Evolutionary conservation across 345 rosid species (phyloP).

Genomic region (Excoecaria cochinchinensis): DNA sequence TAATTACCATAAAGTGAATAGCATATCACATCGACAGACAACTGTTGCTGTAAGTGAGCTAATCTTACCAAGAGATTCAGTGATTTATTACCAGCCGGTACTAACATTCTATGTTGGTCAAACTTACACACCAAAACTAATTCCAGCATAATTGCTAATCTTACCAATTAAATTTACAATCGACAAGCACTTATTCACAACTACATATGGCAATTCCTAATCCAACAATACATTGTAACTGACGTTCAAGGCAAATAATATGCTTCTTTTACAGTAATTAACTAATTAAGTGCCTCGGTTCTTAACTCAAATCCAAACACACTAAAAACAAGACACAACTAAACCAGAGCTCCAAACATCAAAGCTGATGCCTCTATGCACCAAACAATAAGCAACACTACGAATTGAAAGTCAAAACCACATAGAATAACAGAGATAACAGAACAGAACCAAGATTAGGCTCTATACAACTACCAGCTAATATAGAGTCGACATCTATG

Average conservation of each 20-base stretch:
- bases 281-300: neutral
- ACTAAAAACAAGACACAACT: neutral
- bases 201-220: neutral
- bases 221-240: neutral
- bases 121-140: neutral
- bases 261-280: neutral
- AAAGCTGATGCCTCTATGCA: neutral
- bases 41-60: no score
- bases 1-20: no score
- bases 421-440: neutral
- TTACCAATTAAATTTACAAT: neutral
- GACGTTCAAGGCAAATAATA: neutral
- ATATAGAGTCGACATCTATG: no score
- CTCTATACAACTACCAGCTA: no score
- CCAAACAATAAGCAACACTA: neutral
- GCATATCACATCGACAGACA: no score
- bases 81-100: no score
- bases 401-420: neutral
- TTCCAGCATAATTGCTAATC: neutral
- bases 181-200: neutral
- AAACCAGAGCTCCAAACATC: neutral
- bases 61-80: no score
- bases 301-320: neutral
- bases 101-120: no score
- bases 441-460: no score